Base-by-base conservation (phyloP, 169 alveolate species). In the Cyclospora cayetanensis region DNA sequence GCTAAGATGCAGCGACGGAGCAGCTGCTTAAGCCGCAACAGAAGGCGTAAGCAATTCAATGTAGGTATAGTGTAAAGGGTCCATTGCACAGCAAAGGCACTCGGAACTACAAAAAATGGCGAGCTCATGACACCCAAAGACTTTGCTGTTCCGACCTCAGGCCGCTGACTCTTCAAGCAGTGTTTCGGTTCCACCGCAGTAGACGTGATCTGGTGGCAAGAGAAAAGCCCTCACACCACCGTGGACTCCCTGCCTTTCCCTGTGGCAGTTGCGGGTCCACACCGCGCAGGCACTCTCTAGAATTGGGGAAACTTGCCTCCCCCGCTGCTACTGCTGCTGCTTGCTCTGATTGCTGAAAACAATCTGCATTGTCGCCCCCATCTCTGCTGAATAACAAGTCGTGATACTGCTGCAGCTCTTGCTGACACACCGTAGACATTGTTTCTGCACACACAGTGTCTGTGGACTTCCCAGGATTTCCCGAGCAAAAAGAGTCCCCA, bases 261-360 rank as follows among this genome's bases (percentile, higher is more conserved):
- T 70, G 3, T 29, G 12, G 34, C 53, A 1, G 12, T 53, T 70
- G 34, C 83, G 31, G 83, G 31, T 37, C 31, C 83, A n/a, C n/a
- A n/a, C n/a, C n/a, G n/a, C 31, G 83, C 53, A 9, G 77, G 55
- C 5, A 9, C 25, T 70, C 34, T 9, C 1, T 35, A 35, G 27
- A 55, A 12, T 25, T 25, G 70, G 4, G 4, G 5, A 55, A 2
- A 55, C 3, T 41, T n/a, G 77, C 77, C 4, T 2, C 34, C 35
- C 52, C 80, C 35, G 80, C 80, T 29, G 80, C 80, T 39, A 60
- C 84, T 72, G 84, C 84, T 72, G 84, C 84, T 39, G 53, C 20
- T 72, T 53, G 53, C 11, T 37, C 20, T 4, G 84, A 29, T 3
- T 72, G 84, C 84, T 72, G 84, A 0, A 37, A 72, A 60, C 65